Base-by-base conservation (phyloP, 192 early-diverging fungal species). In the Phycomyces nitens region DNA sequence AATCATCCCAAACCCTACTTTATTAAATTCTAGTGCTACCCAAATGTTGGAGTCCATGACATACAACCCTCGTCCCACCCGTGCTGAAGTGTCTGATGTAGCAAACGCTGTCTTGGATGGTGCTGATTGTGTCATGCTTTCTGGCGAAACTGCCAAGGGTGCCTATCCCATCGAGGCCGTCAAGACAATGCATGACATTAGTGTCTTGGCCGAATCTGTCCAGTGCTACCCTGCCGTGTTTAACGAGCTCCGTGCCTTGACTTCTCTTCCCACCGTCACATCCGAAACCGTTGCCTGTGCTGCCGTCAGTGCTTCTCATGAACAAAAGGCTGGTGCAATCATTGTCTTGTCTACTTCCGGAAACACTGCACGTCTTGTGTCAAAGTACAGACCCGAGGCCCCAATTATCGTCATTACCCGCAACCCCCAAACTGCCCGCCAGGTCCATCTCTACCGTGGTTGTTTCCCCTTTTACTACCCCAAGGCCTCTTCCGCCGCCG, bases 31-130 rank as follows among this genome's bases (percentile, higher is more conserved):
- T 18, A 90, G 87, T 66, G 96, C 96, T 53, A 99, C 96, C 38
- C 96, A 99, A 84, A 99, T 99, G 97, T 79, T 99, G 52, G 97
- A 94, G 77, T 92, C 92, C 27, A 94, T 94, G 92, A 93, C 91
- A 12, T 80, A 85, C 75, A 97, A 97, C 82, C 97, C 97, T 56
- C 89, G 94, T 49, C 97, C 97, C n/a, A 99, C 97, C 34, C 91
- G 97, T 73, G 97, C 97, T 64, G 97, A 99, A 74, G 94, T 95
- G 10, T 94, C 91, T 44, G 97, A 99, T 75, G 97, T 99, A 29
- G 95, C 97, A 42, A 99, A 99, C 78, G 97, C 97, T 58, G 86
- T 99, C 18, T 77, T 97, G 71, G 97, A 99, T 71, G 97, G 97
- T 58, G 90, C 94, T 43, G 97, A 99, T 83, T 96, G 94, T 73